Base-by-base conservation (phyloP, 352 stramenopile genomes). In the Halophytophthora polymorphica region DNA sequence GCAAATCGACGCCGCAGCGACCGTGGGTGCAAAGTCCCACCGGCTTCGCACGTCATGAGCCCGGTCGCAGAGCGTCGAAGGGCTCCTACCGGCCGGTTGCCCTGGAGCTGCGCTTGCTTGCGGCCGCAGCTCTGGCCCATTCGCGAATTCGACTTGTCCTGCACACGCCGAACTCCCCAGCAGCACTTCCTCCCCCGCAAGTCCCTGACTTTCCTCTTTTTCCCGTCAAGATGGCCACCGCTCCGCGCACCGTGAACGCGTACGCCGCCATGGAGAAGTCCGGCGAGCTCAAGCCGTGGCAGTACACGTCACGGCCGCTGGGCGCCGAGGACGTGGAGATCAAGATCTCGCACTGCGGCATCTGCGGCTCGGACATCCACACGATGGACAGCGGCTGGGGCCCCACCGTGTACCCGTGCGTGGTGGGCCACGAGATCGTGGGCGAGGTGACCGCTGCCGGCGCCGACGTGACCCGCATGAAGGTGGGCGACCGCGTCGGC, bases 401-500 rank as follows among this genome's bases (percentile, higher is more conserved):
- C 1, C 52, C 56, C 3, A 73, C 64, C 15, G 11, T 33, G 36
- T 85, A 78, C 53, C 73, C 71, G 2, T 56, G 70, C 45, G 71
- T 85, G 2, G 59, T 72, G 14, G 73, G 73, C 13, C 73, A 85
- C 43, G 73, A 85, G 56, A 85, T 84, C 41, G 64, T 84, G 19
- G 73, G 73, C 6, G 53, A 74, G 37, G 69, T 84, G 29, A 73
- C 67, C 12, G 40, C 55, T 31, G 64, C 61, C 6, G 73, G 73
- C 1, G 33, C 64, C 8, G 65, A 84, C 6, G 86, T 96, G 15
- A 67, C 58, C 37, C 73, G 76, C 12, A 69, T 95, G 49, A 67
- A 75, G 35, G 77, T 92, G 14, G 87, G 87, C 4, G 76, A 95
- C 60, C 52, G 65, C 23, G 82, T 90, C 1, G 86, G 86, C 43